These are phyloP conservation scores for Cryptococcus hybrid DNA, from an alignment of 1,284 basidiomycete species.

Conservation along the genomic window DNA sequence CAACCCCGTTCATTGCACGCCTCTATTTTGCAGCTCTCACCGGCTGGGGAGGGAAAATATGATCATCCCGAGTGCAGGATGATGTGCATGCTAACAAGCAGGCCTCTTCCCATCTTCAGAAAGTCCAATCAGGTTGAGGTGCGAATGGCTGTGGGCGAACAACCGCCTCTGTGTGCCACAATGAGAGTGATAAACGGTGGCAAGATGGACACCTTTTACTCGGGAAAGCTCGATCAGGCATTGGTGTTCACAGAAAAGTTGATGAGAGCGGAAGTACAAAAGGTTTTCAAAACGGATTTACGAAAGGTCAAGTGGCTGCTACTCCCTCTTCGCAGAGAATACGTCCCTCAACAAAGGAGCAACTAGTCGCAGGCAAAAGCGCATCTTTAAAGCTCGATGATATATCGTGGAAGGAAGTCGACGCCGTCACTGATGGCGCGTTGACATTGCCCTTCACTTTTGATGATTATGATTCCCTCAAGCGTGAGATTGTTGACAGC, in stretches of 20 bases:
- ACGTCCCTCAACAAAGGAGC: neutral
- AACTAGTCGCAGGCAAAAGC: neutral
- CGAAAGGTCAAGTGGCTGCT: constrained; percentile 24
- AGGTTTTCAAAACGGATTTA: constrained; percentile 16
- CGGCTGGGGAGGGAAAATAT: neutral
- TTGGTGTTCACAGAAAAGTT: constrained; percentile 26
- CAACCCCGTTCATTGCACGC: constrained; percentile 7
- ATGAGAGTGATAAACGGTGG: constrained; percentile 15
- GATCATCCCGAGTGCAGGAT: constrained; percentile 13
- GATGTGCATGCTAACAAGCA: constrained; percentile 20
- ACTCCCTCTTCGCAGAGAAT: constrained; percentile 21
- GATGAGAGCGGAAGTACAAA: constrained; percentile 30
- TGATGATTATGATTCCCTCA: constrained; percentile 6
- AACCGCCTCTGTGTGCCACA: constrained; percentile 5
- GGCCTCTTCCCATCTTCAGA: constrained; percentile 14
- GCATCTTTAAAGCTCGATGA: constrained; percentile 12
- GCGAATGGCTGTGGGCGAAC: constrained; percentile 6
- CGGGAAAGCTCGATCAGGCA: constrained; percentile 17
- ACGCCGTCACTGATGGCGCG: constrained; percentile 6
- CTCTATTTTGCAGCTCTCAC: constrained; percentile 11
- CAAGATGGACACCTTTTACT: constrained; percentile 18
- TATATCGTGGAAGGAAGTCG: constrained; percentile 39
- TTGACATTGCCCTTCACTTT: constrained; percentile 13
- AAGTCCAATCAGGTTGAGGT: neutral
- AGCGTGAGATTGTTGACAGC: constrained; percentile 17